Percentiles rank a stretch among this genome's conserved stretches.
Conservation (phyloP, 371 early-diverging fungal genomes). For the Mucor mucedo region DNA sequence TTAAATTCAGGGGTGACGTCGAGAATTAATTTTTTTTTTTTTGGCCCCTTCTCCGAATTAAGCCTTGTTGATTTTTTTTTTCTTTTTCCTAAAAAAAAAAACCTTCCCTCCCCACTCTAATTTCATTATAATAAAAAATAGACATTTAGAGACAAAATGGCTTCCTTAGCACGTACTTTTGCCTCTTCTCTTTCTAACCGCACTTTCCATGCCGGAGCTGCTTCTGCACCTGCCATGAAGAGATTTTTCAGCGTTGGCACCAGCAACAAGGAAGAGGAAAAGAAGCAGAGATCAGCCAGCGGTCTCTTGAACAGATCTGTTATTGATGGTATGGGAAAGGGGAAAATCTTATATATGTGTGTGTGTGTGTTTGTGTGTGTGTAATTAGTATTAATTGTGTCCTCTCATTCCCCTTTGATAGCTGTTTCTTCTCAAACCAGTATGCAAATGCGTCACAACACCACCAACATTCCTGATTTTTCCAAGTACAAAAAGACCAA, state of each 20-base stretch:
- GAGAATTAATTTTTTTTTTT: conserved; percentile 3
- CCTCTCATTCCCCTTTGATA: not conserved
- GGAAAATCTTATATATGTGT: no score
- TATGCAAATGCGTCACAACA: conserved; percentile 59
- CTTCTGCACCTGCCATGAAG: conserved; percentile 51
- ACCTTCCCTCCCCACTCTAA: conserved; percentile 29
- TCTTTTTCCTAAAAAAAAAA: not conserved
- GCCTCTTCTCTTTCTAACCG: conserved; percentile 52
- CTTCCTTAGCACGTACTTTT: conserved; percentile 55
- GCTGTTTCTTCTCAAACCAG: conserved; percentile 23
- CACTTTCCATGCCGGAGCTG: conserved; percentile 44
- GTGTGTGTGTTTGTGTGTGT: no score
- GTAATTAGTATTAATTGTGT: not conserved
- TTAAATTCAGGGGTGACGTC: conserved; percentile 2
- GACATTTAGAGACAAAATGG: conserved; percentile 34
- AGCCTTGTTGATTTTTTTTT: conserved; percentile 14
- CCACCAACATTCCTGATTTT: conserved; percentile 70
- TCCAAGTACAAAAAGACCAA: conserved; percentile 67
- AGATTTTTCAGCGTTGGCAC: conserved; percentile 32
- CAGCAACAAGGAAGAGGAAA: conserved; percentile 46
- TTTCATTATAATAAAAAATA: not conserved
- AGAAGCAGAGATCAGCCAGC: conserved; percentile 43
- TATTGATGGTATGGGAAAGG: conserved; percentile 34
- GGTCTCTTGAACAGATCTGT: conserved; percentile 38
- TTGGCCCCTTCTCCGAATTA: conserved; percentile 1